Evolutionary conservation across 306 rosid genomes (phyloP), one percentile per base, ranked within the genome.

Genomic region (Cicer yamashitae): DNA sequence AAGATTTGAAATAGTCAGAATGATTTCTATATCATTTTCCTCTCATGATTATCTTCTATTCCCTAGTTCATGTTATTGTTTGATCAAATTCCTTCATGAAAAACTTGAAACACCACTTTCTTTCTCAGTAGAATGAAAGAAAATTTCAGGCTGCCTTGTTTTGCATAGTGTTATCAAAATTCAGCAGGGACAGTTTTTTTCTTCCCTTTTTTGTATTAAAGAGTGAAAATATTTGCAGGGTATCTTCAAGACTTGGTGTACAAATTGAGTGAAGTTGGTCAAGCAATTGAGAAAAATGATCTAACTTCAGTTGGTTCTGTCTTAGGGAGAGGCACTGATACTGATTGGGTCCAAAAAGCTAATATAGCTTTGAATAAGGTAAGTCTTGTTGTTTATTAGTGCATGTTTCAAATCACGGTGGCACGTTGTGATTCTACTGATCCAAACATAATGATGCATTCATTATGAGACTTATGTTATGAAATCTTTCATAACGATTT

Each of bases 231-330:
- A 62, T 69, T 74, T 75, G 83, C 89, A 94, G 97, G 79, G 51
- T 90, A 90, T 81, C 91, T 92, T 64, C 98, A 94, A 86, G 96
- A 89, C 17, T 22, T 92, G 67, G 98, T 94, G 79, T 89, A 85
- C 87, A 92, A 85, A 86, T 81, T 92, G 74, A 92, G 93, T 85
- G 88, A 83, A 89, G 91, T 88, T 73, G 99, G 97, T 71, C 91
- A 88, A 75, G 97, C 99, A 52, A 89, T 96, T 44, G 99, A 92
- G 11, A 83, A 76, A 8, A 87, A 89, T 71, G 96, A 96, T 85
- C 80, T 90, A 44, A 51, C 90, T 2, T 17, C 85, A 7, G 99
- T 97, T n/a, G 84, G 91, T 83, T 96, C 90, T 59, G 94, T 96
- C 65, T 90, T 92, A 66, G 97, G 93, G 68, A 78, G 57, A 74